These are phyloP conservation scores for Pyrenophora seminiperda DNA, from an alignment of 2,329 filamentous ascomycete species.

Conservation along the genomic window DNA sequence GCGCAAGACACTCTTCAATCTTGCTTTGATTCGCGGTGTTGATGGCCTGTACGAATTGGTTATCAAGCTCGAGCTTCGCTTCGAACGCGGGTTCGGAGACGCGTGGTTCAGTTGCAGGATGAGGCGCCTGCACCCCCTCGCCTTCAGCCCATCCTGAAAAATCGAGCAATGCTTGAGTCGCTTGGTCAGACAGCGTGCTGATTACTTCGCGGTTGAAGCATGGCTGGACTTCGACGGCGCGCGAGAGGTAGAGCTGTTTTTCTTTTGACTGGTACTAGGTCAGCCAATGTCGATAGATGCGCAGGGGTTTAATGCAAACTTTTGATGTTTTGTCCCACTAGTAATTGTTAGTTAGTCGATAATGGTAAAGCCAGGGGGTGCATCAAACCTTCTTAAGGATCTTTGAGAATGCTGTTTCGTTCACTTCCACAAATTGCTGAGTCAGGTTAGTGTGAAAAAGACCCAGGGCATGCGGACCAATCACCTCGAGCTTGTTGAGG, in stretches of 20 bases:
- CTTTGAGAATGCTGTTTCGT: conserved; percentile 96
- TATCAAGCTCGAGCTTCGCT: conserved; percentile 88
- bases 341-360: conserved; percentile 44
- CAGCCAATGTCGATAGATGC: conserved; percentile 34
- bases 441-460: conserved; percentile 33
- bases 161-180: conserved; percentile 93
- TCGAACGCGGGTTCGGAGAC: conserved; percentile 49
- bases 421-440: conserved; percentile 96
- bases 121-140: conserved; percentile 78
- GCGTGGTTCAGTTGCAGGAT: conserved; percentile 37
- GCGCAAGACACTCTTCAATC: conserved; percentile 78
- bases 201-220: conserved; percentile 98
- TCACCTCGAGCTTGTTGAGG: conserved; percentile 84
- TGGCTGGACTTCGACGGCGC: conserved; percentile 95
- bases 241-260: conserved; percentile 94
- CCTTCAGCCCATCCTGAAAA: conserved; percentile 97
- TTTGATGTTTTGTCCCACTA: conserved; percentile 99
- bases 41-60: conserved; percentile 84
- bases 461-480: conserved; percentile 29
- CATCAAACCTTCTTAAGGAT: conserved; percentile 85
- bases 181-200: conserved; percentile 93
- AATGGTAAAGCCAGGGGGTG: not conserved
- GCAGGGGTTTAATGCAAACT: conserved; percentile 51
- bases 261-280: conserved; percentile 73
- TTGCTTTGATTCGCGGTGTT: conserved; percentile 78